Evolutionary conservation across 2,329 filamentous ascomycete genomes (phyloP), one percentile per base, ranked within the genome.

Genomic region (Ceratocystiopsis sp.): DNA sequence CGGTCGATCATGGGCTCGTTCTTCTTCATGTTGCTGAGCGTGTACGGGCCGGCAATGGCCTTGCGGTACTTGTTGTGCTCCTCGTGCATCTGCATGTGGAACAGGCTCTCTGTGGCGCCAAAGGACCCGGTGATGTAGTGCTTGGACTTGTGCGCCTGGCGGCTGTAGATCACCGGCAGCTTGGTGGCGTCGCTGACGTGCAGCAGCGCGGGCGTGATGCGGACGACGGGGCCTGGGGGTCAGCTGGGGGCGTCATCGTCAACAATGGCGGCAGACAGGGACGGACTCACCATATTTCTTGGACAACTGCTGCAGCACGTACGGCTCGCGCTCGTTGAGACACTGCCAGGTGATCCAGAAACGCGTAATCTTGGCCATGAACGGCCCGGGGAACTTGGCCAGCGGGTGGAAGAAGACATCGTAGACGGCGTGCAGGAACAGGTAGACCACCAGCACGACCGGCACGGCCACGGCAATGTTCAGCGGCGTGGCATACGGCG

Each of bases 61-160:
- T 73, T 75, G 16, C 73, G 61, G 49, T 66, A 69, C 2, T 61
- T 57, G 3, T 69, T 61, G 52, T 77, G 73, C 5, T 59, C 57
- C 42, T 60, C 61, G 38, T 67, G 60, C 38, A 69, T 64, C 46
- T 68, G 67, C 64, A 73, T 74, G 45, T 75, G 74, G 55, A 78
- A 74, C 7, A 75, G 50, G 1, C 62, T 65, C 46, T 75, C 71
- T 5, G 61, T 65, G 44, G 69, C 64, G 15, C 71, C 71, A 49
- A 75, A 73, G 19, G 62, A 68, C 17, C 71, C 71, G 0, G 70
- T 69, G 45, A 75, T 70, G 52, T 76, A 77, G 54, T 73, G 67
- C 40, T 70, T 62, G 1, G 68, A 69, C 52, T 77, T 78, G 55
- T 72, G 62, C 6, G 66, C 70, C 48, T 68, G 60, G 18, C 70